These are phyloP conservation scores for Cyphellophora europaea DNA, from an alignment of 2,329 filamentous ascomycete genomes.

Conservation along the genomic window DNA sequence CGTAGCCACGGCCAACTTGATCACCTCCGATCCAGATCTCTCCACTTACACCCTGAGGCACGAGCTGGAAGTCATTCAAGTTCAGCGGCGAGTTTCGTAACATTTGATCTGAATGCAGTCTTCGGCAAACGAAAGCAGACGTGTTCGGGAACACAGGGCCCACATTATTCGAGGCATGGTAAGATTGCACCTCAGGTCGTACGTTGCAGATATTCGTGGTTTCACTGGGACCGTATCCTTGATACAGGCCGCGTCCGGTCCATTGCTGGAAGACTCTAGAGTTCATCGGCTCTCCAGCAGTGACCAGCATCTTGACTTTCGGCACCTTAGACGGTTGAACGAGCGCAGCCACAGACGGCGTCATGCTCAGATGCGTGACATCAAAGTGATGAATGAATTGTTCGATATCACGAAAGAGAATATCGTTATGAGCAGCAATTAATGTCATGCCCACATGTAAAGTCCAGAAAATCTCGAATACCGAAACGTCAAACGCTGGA, in stretches of 20 bases:
- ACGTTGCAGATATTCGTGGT: conserved; percentile 83
- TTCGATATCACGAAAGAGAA: conserved; percentile 65
- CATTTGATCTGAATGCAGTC: conserved; percentile 2
- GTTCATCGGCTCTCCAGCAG: conserved; percentile 72
- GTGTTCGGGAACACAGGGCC: conserved; percentile 67
- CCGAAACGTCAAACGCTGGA: conserved; percentile 76
- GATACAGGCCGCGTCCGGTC: conserved; percentile 56
- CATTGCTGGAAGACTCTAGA: conserved; percentile 61
- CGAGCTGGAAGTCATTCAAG: conserved; percentile 38
- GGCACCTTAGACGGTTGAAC: conserved; percentile 61
- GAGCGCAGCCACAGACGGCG: conserved; percentile 74
- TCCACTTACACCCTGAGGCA: conserved; percentile 65
- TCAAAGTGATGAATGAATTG: conserved; percentile 51
- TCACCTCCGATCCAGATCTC: conserved; percentile 82
- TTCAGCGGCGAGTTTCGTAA: background rate
- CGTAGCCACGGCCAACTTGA: conserved; percentile 67
- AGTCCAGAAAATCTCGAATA: conserved; percentile 83
- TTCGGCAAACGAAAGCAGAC: conserved; percentile 52
- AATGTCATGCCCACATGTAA: conserved; percentile 72
- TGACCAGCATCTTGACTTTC: conserved; percentile 64
- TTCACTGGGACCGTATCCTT: conserved; percentile 79
- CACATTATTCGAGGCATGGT: conserved; percentile 63
- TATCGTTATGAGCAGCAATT: conserved; percentile 65
- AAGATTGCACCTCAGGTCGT: conserved; percentile 46
- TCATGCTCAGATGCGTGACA: conserved; percentile 75